Evolutionary conservation across 768 basidiomycete genomes (phyloP), one percentile per base, ranked within the genome.

Genomic region (Russula compacta): DNA sequence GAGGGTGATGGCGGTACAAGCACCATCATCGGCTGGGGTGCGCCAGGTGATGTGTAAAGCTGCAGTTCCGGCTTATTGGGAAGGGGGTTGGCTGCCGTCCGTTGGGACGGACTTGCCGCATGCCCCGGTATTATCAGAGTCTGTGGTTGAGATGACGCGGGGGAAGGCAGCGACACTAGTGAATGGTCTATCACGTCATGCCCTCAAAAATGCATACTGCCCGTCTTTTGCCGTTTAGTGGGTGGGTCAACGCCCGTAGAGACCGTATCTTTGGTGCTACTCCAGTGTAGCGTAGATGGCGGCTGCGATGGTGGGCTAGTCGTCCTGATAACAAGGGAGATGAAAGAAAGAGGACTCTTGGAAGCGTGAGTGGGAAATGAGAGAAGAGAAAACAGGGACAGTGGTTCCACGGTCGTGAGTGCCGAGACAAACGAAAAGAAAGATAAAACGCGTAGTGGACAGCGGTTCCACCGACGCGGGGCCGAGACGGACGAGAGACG

Each of bases 171-270:
- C 12, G 21, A 5, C 3, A 11, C 19, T 8, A 49, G n/a, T 15
- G 43, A n/a, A 43, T 53, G 19, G 6, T 59, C 58, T 59, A 46
- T 46, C 21, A 58, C 4, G 33, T n/a, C 11, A 35, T 38, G 35
- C 9, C 17, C 21, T 32, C 14, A 11, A 2, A n/a, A n/a, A 38
- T 3, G 32, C 59, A 9, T 15, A 60, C 60, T 48, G 9, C 33
- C 54, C 12, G 54, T 61, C 39, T 55, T 35, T 29, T 51, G 60
- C 10, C 60, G 60, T 19, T 61, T 61, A 4, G 60, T 14, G 12
- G 60, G 60, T 8, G 55, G 60, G 49, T 56, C 60, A 10, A 61
- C 36, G 15, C 56, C 60, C 60, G 57, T 57, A 0, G 10, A 2
- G 12, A 56, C 42, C n/a, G 15, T 29, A 24, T 57, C 43, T 11